Base-by-base conservation (phyloP, 176 grass and related monocot species). In the Paspalum vaginatum region DNA sequence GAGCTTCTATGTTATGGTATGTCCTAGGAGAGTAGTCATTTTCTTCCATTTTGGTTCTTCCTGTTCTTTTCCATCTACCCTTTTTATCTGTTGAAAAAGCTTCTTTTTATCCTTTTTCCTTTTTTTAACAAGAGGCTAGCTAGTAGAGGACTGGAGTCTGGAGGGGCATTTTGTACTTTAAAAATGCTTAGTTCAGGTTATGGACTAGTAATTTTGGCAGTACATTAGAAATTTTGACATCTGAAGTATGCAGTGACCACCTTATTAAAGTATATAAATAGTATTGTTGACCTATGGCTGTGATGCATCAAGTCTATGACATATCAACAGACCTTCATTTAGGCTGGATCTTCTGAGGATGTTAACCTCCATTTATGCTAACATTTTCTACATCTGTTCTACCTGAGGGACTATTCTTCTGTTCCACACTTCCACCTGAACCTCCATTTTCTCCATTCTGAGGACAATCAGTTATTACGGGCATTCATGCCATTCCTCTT, bases 151-250 rank as follows among this genome's bases (percentile, higher is more conserved):
- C 42, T 61, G 58, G 72, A 71, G 49, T 52, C 9, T 60, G 57
- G 78, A 71, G 11, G 59, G 11, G 60, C 73, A 78, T 86, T 89
- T 86, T 90, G 74, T 89, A 79, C 18, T 77, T 71, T 86, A 72
- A 82, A 84, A 82, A n/a, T 67, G 72, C 75, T 84, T 75, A 79
- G 81, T 88, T 85, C 88, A 89, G 73, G 11, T 61, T 61, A 63
- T 83, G 70, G 44, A 83, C 67, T 74, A 40, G 74, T 86, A 89
- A 68, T 82, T 90, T 86, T 86, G 60, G 79, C 58, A 86, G 73
- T 90, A 83, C 82, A 86, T 46, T 70, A 73, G 46, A 48, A 78
- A 54, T 74, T 83, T 86, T 86, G 83, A 86, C 64, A 85, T 75
- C 72, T n/a, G 12, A 75, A 77, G 58, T 68, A 49, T 69, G 26